phyloP scores from a whole-genome alignment of 306 rosid species.

The Aeschynomene evenia region DNA sequence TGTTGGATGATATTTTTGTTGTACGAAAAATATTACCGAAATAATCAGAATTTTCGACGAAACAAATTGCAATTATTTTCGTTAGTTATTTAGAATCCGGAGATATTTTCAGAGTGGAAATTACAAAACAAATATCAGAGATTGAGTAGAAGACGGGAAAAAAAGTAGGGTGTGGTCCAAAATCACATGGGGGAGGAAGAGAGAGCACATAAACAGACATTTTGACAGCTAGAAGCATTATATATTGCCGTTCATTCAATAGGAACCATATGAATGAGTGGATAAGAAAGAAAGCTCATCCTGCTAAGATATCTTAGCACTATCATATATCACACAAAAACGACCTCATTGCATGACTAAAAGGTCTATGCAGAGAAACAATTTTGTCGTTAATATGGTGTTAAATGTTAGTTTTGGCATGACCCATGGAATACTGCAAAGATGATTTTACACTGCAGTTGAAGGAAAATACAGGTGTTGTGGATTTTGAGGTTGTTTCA shows the following conservation, averaged over 20 bases:
- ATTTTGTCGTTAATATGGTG: background rate
- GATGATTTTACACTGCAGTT: too few relatives aligned
- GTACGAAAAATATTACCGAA: too few relatives aligned
- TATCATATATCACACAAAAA: slow-evolving; percentile 19
- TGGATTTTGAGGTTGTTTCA: too few relatives aligned
- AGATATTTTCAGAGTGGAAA: slow-evolving; percentile 6
- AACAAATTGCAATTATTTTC: slow-evolving; percentile 15
- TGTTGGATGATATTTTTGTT: too few relatives aligned
- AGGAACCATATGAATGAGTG: slow-evolving; percentile 51
- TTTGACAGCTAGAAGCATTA: slow-evolving; percentile 62
- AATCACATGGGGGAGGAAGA: slow-evolving; percentile 57
- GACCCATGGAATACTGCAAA: background rate
- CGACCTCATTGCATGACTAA: background rate
- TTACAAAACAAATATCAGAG: background rate
- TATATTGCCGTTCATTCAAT: slow-evolving; percentile 37
- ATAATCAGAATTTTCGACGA: background rate
- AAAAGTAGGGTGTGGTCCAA: slow-evolving; percentile 55
- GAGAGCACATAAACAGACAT: slow-evolving; percentile 43
- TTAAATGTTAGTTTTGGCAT: slow-evolving; percentile 1
- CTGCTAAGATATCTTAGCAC: slow-evolving; percentile 41
- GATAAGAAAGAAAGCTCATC: slow-evolving; percentile 35
- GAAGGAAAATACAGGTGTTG: too few relatives aligned
- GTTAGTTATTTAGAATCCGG: background rate
- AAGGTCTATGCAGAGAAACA: background rate
- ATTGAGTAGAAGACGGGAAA: slow-evolving; percentile 14